Evolutionary conservation across 73 alveolate species (phyloP).

Genomic region (Tetrahymena thermophila): DNA sequence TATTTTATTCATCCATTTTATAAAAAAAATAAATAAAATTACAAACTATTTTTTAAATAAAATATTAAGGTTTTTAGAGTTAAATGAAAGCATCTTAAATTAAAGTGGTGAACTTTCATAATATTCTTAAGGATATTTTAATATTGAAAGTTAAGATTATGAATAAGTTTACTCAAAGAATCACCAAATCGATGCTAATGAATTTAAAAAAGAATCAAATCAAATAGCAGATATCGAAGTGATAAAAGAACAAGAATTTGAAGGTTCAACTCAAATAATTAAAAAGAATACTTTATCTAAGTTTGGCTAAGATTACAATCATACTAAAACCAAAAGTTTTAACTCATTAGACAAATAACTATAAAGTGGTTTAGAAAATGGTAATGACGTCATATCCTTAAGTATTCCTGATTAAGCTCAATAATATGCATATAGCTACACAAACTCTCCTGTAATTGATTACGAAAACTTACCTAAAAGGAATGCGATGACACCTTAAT

Average conservation of each 20-base stretch:
- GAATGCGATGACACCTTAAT: background rate
- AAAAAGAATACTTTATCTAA: background rate
- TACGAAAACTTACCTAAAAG: background rate
- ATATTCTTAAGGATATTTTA: background rate
- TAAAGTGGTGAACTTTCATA: background rate
- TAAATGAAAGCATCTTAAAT: background rate
- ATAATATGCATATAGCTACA: background rate
- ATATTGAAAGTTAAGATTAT: background rate
- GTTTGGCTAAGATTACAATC: background rate
- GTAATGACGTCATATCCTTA: background rate
- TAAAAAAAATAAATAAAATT: too few relatives aligned
- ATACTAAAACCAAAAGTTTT: background rate
- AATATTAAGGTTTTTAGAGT: background rate
- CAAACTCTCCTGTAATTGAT: background rate
- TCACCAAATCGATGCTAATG: background rate
- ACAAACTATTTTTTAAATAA: too few relatives aligned
- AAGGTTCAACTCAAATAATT: background rate
- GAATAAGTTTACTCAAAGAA: background rate
- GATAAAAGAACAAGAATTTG: background rate
- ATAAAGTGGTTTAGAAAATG: background rate
- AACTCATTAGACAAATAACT: background rate
- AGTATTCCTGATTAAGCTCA: background rate
- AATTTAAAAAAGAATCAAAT: background rate
- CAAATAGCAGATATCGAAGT: background rate
- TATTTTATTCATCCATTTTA: too few relatives aligned